These are phyloP conservation scores for Extremus antarcticus DNA, from an alignment of 495 filamentous ascomycete genomes.

Conservation along the genomic window DNA sequence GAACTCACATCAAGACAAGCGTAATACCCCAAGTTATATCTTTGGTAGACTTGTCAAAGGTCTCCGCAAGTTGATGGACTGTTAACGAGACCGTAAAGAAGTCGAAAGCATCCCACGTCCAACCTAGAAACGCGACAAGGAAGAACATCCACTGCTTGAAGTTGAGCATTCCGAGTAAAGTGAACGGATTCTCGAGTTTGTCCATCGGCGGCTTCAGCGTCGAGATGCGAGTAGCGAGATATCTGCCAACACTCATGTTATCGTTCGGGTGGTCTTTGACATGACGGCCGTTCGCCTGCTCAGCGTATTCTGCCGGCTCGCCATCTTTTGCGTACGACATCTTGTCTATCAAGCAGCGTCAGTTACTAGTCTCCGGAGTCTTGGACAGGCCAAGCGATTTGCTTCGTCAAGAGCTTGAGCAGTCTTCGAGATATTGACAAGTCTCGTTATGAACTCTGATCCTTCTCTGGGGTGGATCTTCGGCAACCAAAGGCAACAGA, in stretches of 20 bases:
- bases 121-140: slow-evolving; percentile 36
- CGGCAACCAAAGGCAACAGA: neutral
- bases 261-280: neutral
- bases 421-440: neutral
- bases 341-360: neutral
- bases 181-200: slow-evolving; percentile 69
- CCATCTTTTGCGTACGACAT: neutral
- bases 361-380: too few species aligned
- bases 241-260: slow-evolving; percentile 31
- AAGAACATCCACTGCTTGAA: slow-evolving; percentile 80
- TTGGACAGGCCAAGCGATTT: neutral
- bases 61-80: slow-evolving; percentile 51
- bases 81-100: slow-evolving; percentile 86
- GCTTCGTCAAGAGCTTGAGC: neutral
- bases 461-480: neutral
- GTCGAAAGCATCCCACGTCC: slow-evolving; percentile 80
- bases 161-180: slow-evolving; percentile 56
- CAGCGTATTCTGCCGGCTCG: neutral
- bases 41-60: slow-evolving; percentile 53
- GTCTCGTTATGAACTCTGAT: neutral
- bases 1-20: slow-evolving; percentile 60
- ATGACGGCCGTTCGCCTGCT: neutral
- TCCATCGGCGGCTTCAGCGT: slow-evolving; percentile 67
- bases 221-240: slow-evolving; percentile 59
- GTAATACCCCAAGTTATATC: slow-evolving; percentile 91